phyloP scores from a whole-genome alignment of 495 filamentous ascomycete species.

The Cudoniella acicularis region DNA sequence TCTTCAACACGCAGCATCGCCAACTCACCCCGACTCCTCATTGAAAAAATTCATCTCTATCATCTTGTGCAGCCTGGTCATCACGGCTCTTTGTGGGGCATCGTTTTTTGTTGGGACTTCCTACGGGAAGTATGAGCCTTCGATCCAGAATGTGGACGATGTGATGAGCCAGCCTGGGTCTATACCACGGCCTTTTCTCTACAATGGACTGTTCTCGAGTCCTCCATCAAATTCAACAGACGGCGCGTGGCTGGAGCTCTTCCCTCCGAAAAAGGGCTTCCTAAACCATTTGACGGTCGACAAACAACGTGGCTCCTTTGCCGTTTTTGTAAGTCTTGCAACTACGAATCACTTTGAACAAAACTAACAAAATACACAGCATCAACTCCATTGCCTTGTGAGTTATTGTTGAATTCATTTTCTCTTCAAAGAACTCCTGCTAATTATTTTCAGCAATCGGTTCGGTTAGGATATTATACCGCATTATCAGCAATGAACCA shows the following conservation, averaged over 20 bases:
- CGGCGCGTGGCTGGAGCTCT: neutral
- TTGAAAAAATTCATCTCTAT: neutral
- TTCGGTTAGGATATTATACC: neutral
- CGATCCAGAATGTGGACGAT: neutral
- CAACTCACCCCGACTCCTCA: neutral
- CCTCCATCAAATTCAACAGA: neutral
- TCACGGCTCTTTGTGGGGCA: neutral
- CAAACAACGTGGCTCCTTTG: neutral
- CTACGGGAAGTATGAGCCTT: neutral
- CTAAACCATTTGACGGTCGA: neutral
- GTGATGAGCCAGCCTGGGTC: neutral
- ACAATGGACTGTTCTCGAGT: neutral
- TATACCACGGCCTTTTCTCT: neutral
- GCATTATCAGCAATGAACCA: neutral
- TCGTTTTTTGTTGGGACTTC: neutral
- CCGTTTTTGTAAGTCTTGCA: neutral
- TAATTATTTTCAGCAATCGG: neutral
- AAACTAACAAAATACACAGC: neutral
- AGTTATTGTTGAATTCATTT: neutral
- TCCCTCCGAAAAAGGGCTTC: neutral
- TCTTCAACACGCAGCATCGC: no score
- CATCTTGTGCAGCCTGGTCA: neutral
- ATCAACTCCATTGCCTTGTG: neutral
- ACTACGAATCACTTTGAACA: neutral
- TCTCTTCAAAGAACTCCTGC: neutral